Evolutionary conservation across 2,329 filamentous ascomycete genomes (phyloP).

Genomic region (Aaosphaeria arxii): DNA sequence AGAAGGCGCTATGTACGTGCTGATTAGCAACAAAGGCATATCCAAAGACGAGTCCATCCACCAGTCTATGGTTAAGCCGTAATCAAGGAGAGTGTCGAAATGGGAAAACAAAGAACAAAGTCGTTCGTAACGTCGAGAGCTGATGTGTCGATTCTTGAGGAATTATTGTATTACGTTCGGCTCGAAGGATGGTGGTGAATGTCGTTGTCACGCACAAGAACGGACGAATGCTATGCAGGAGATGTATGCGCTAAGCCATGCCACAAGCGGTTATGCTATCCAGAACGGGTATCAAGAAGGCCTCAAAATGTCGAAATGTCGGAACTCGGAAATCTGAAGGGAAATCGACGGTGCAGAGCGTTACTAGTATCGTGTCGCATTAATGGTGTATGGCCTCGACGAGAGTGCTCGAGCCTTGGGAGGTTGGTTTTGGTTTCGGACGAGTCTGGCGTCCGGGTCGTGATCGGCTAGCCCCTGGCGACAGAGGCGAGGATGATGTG

Average conservation of each 20-base stretch:
- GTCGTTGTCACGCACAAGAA: neutral
- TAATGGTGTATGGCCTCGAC: constrained; percentile 23
- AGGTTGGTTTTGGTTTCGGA: constrained; percentile 9
- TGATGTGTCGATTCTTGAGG: constrained; percentile 2
- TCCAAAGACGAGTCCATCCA: no score
- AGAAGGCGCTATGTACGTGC: constrained; percentile 4
- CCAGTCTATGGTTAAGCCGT: constrained; percentile 8
- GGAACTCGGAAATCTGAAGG: constrained; percentile 13
- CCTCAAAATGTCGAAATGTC: constrained; percentile 13
- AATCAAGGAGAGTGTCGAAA: constrained; percentile 21
- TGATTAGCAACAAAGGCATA: constrained; percentile 10
- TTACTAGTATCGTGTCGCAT: constrained; percentile 29
- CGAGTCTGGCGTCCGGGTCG: constrained; percentile 14
- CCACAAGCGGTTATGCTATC: constrained; percentile 11
- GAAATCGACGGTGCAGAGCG: constrained; percentile 19
- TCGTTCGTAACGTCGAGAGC: constrained; percentile 7
- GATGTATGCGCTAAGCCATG: constrained; percentile 12
- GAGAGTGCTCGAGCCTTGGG: constrained; percentile 30
- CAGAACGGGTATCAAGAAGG: constrained; percentile 24
- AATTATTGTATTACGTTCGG: constrained; percentile 19
- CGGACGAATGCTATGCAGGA: constrained; percentile 10
- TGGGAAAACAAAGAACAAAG: constrained; percentile 7
- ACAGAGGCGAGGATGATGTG: constrained; percentile 2
- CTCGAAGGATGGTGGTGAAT: neutral
- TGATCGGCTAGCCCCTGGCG: constrained; percentile 6